phyloP scores from a whole-genome alignment of 2,329 filamentous ascomycete genomes.

The Colletotrichum paranaense region DNA sequence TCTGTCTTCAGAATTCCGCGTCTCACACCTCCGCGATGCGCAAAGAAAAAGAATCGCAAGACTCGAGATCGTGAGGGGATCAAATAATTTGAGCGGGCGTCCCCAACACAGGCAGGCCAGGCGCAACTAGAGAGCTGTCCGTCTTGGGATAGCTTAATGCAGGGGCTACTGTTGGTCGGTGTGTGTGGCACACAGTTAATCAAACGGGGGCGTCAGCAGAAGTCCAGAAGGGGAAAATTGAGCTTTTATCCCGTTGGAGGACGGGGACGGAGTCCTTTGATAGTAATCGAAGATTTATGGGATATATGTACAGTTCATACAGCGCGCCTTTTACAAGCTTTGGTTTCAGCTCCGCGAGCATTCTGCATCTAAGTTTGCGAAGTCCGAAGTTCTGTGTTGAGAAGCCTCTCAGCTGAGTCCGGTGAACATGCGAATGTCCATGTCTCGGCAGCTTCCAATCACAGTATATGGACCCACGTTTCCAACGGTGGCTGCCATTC shows the following conservation, averaged over 20 bases:
- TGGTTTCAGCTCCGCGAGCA: background rate
- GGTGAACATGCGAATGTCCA: background rate
- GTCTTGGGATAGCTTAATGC: background rate
- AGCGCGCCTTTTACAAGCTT: background rate
- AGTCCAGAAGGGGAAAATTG: background rate
- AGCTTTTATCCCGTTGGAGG: background rate
- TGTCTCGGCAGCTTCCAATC: background rate
- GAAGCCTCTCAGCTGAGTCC: background rate
- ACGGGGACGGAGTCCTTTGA: background rate
- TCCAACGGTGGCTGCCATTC: background rate
- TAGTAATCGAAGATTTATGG: background rate
- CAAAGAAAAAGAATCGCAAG: background rate
- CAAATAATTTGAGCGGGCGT: background rate
- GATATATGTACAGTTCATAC: too few species aligned
- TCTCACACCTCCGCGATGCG: background rate
- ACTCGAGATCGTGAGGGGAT: background rate
- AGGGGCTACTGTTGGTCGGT: background rate
- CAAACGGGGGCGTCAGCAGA: background rate
- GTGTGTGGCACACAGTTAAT: background rate
- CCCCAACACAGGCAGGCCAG: background rate
- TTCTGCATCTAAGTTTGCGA: background rate
- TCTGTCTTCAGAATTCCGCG: background rate
- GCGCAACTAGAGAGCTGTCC: background rate
- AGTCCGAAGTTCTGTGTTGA: background rate
- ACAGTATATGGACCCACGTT: background rate